Evolutionary conservation across 1,139 yeast genomes (phyloP).

Genomic region (Candida smagusa): DNA sequence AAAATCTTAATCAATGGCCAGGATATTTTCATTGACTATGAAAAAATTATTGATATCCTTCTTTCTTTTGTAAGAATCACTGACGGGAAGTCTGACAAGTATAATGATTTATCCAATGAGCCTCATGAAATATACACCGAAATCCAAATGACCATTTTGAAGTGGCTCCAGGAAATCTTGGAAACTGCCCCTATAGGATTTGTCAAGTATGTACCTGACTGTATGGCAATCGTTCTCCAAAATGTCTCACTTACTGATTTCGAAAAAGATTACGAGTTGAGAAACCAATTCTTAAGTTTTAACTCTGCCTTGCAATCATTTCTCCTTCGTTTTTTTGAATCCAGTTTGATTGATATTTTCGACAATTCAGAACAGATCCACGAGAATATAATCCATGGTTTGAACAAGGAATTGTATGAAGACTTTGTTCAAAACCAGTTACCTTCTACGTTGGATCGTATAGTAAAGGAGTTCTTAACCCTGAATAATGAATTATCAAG

Average conservation of each 20-base stretch:
- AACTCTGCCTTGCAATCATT: slow-evolving; percentile 34
- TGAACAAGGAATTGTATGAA: slow-evolving; percentile 38
- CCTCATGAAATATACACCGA: slow-evolving; percentile 58
- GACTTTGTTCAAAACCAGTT: slow-evolving; percentile 41
- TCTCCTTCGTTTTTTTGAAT: slow-evolving; percentile 28
- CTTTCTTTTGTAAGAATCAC: slow-evolving; percentile 69
- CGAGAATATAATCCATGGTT: slow-evolving; percentile 24
- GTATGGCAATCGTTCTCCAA: slow-evolving; percentile 36
- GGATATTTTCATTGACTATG: slow-evolving; percentile 77
- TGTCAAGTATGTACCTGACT: slow-evolving; percentile 52
- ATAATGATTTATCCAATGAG: slow-evolving; percentile 32
- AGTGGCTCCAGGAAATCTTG: slow-evolving; percentile 78
- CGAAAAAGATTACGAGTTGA: slow-evolving; percentile 37
- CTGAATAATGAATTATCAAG: slow-evolving; percentile 69
- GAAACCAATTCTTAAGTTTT: slow-evolving; percentile 37
- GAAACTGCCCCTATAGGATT: slow-evolving; percentile 76
- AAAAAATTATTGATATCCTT: slow-evolving; percentile 75
- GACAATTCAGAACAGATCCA: slow-evolving; percentile 9
- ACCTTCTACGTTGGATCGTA: slow-evolving; percentile 30
- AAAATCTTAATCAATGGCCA: slow-evolving; percentile 73
- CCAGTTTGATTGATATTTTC: slow-evolving; percentile 6
- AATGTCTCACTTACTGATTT: slow-evolving; percentile 37
- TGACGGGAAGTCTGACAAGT: slow-evolving; percentile 17
- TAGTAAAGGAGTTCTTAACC: slow-evolving; percentile 36
- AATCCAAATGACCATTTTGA: slow-evolving; percentile 74